phyloP scores from a whole-genome alignment of 2,329 filamentous ascomycete genomes.

The Seiridium unicorne region DNA sequence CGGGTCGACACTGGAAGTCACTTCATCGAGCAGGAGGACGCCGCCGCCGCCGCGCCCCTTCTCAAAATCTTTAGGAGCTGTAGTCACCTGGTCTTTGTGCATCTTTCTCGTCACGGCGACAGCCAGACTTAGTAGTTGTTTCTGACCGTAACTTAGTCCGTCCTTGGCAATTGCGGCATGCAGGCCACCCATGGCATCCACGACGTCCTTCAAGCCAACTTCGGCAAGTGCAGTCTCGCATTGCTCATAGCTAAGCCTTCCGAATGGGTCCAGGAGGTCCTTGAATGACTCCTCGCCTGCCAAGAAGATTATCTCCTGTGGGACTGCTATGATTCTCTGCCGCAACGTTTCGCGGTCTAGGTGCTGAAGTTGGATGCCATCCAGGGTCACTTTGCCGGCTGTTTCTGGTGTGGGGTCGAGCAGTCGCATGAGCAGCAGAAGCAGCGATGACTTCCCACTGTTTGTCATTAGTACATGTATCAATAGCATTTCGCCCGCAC shows the following conservation, averaged over 20 bases:
- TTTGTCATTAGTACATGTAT: background rate
- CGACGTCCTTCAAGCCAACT: conserved; percentile 31
- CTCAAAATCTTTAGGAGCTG: background rate
- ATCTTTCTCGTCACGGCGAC: conserved; percentile 50
- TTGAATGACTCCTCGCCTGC: conserved; percentile 39
- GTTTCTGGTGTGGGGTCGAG: conserved; percentile 32
- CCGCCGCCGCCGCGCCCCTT: background rate
- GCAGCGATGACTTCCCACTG: conserved; percentile 42
- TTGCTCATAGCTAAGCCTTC: conserved; percentile 25
- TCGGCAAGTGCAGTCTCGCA: conserved; percentile 32
- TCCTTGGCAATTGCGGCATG: conserved; percentile 39
- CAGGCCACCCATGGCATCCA: conserved; percentile 33
- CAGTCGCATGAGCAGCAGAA: conserved; percentile 38
- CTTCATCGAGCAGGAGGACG: conserved; percentile 9
- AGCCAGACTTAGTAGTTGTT: conserved; percentile 63
- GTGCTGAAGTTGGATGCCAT: conserved; percentile 32
- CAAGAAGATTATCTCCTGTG: conserved; percentile 54
- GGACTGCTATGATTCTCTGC: conserved; percentile 47
- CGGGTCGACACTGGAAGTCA: conserved; percentile 8
- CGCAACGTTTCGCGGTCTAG: conserved; percentile 43
- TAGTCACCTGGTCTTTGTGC: background rate
- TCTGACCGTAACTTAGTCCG: conserved; percentile 56
- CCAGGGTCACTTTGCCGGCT: conserved; percentile 31
- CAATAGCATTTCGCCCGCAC: background rate
- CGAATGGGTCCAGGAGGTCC: conserved; percentile 41